Evolutionary conservation across 148 eudicot genomes (phyloP), one percentile per base, ranked within the genome.

Genomic region (Rhododendron ferrugineum): DNA sequence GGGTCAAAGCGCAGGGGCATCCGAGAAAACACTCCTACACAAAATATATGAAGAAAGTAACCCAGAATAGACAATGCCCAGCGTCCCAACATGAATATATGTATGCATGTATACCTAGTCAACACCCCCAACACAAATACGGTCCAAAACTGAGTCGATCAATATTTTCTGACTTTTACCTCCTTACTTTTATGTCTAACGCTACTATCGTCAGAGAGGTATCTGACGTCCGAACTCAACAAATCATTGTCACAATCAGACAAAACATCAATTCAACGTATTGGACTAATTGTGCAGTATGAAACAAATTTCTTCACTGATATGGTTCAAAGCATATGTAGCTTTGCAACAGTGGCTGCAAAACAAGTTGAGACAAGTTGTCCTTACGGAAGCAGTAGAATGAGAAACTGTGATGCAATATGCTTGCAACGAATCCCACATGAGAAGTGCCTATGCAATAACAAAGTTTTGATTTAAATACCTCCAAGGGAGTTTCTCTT

Each of bases 401-500:
- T 54, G 46, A 23, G 22, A 22, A 58, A 83, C 37, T 26, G 20
- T 15, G 37, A 52, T 47, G 30, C 13, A 11, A 82, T 8, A 49
- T 49, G 82, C 62, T 16, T 28, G 62, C 23, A 49, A 50, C 15
- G 34, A 49, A 77, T 49, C 60, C 82, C 82, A 26, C 82, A 54
- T 16, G 13, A 49, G 34, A 13, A 34, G 30, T 20, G 36, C 26
- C 42, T 9, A 37, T 40, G 22, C 22, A n/a, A 34, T 46, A 3
- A 49, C 36, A 18, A 37, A 80, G 52, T 30, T 37, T 20, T 20
- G 15, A 52, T 36, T 52, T 78, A 66, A 80, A 62, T 88, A 96
- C 99, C 99, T 96, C 98, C 83, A 93, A 87, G 10, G 95, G 97
- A 82, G 98, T 93, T 85, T 95, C 95, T 90, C 92, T 95, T 89